phyloP scores from a whole-genome alignment of 306 rosid species.

The Vicia villosa region DNA sequence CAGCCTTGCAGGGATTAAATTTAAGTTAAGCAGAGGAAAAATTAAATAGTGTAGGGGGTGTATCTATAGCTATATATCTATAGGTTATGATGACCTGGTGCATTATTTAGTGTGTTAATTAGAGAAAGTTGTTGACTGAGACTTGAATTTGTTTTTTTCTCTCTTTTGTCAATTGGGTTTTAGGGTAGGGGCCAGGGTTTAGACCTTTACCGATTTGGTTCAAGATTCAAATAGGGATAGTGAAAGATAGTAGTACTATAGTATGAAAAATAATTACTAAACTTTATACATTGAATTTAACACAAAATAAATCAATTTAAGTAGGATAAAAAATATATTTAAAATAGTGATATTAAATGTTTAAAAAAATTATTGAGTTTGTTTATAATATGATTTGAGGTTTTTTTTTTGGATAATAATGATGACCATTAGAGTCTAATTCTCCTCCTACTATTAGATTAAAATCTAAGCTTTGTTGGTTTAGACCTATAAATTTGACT shows the following conservation, averaged over 20 bases:
- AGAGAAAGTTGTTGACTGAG: slow-evolving; percentile 41
- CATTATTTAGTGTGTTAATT: slow-evolving; percentile 32
- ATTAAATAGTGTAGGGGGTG: neutral
- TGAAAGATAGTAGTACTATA: too few relatives aligned
- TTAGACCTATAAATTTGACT: too few relatives aligned
- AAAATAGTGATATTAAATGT: too few relatives aligned
- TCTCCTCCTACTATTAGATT: too few relatives aligned
- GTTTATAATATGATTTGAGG: too few relatives aligned
- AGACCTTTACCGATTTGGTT: slow-evolving; percentile 31
- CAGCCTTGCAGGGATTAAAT: slow-evolving; percentile 42
- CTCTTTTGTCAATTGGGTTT: slow-evolving; percentile 28
- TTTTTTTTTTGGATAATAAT: neutral
- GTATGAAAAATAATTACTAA: too few relatives aligned
- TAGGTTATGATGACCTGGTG: slow-evolving; percentile 45
- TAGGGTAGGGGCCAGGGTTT: slow-evolving; percentile 2
- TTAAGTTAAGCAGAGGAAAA: slow-evolving; percentile 37
- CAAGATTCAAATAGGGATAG: neutral
- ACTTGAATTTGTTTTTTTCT: slow-evolving; percentile 24
- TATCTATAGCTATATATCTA: slow-evolving; percentile 21
- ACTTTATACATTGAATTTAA: too few relatives aligned
- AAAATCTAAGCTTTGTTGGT: too few relatives aligned
- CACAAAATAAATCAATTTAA: too few relatives aligned
- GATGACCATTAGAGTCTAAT: too few relatives aligned
- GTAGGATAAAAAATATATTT: too few relatives aligned
- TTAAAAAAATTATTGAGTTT: too few relatives aligned